These are phyloP conservation scores for Helianthus tuberosus DNA, from an alignment of 129 eudicot genomes.

Conservation along the genomic window DNA sequence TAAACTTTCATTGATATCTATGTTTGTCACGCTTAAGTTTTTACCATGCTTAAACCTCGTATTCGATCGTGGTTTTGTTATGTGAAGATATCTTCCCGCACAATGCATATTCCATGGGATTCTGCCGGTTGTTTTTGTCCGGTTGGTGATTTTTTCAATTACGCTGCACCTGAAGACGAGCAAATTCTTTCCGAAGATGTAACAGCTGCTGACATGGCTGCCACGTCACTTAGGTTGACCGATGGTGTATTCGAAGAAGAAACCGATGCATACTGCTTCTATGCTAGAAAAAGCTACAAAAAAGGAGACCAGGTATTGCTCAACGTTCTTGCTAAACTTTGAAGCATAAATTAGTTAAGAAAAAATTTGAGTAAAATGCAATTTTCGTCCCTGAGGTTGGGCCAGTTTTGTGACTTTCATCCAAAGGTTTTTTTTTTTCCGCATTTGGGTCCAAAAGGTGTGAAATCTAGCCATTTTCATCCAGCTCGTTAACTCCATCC, in stretches of 20 bases:
- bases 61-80: slow-evolving; percentile 4
- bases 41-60: slow-evolving; percentile 5
- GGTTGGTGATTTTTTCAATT: slow-evolving; percentile 91
- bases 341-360: not conserved
- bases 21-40: not conserved
- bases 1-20: not conserved
- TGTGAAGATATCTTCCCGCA: slow-evolving; percentile 87
- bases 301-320: slow-evolving; percentile 81
- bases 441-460: too few species aligned
- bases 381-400: too few species aligned
- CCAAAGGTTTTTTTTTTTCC: too few species aligned
- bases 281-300: slow-evolving; percentile 66
- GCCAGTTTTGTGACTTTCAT: too few species aligned
- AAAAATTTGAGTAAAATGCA: too few species aligned
- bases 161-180: slow-evolving; percentile 86
- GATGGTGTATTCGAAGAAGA: slow-evolving; percentile 88
- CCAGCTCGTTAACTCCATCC: too few species aligned
- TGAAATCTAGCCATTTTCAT: too few species aligned
- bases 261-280: slow-evolving; percentile 66
- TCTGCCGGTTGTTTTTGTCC: slow-evolving; percentile 97
- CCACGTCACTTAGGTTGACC: slow-evolving; percentile 51
- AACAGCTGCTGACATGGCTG: slow-evolving; percentile 28
- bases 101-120: slow-evolving; percentile 96
- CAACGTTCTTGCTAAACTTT: slow-evolving; percentile 1
- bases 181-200: slow-evolving; percentile 27